Evolutionary conservation across 2,329 filamentous ascomycete species (phyloP), one percentile per base, ranked within the genome.

Genomic region (Chaetomium sp.): DNA sequence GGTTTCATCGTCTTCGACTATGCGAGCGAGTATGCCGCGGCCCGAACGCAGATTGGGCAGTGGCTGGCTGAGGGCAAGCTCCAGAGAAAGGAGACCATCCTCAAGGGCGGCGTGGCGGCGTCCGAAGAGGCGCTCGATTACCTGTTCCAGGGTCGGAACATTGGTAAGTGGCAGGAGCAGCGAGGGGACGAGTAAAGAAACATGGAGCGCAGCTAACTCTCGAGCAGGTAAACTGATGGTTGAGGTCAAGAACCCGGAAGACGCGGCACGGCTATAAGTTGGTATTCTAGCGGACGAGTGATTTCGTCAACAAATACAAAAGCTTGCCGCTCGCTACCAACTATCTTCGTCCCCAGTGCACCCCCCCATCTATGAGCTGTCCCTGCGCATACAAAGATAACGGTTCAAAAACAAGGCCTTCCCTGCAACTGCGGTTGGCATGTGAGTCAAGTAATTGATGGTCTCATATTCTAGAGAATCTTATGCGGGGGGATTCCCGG

Each of bases 1-100:
- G 89, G 89, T 0, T 93, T 93, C 76, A 88, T 93, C 67, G 84
- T 92, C 57, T 85, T 90, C 62, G 90, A 93, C 74, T 91, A 83
- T 72, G 76, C 75, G 4, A 78, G 83, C 60, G 81, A 88, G 71
- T 90, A 84, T 73, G 72, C 81, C 0, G 74, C 78, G 50, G 90
- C 88, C 0, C 77, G 83, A 69, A 79, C 83, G 72, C 82, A 92
- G 70, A 78, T 93, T 16, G 82, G 82, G 1, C 75, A 84, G 68
- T 93, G 90, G 90, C 74, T 92, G n/a, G 78, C 79, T 1, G 86
- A 91, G 73, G 90, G 90, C 57, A 91, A 88, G 78, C 76, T 93
- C 68, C 86, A 90, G 82, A 79, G 87, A 64, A 87, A 88, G 74
- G 89, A 92, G 76, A 88, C 87, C 2, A 83, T 93, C 64, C 76